Evolutionary conservation across 306 rosid species (phyloP).

Genomic region (Cicer bijugum): DNA sequence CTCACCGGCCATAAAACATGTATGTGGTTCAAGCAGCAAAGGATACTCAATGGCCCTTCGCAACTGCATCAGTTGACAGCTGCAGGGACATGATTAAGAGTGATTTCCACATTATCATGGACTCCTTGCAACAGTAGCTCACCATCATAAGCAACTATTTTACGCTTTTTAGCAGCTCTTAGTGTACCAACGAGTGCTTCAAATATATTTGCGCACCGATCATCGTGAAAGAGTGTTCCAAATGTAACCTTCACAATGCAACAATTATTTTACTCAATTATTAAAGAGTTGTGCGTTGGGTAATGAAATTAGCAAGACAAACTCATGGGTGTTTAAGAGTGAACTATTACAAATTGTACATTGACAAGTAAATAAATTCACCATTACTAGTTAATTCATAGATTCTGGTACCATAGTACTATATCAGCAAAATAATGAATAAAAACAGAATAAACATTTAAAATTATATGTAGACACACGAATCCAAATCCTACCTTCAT

Average conservation of each 20-base stretch:
- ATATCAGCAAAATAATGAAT: constrained; percentile 7
- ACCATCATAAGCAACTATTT: constrained; percentile 71
- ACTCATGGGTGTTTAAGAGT: constrained; percentile 1
- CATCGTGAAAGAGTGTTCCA: constrained; percentile 82
- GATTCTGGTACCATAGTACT: constrained; percentile 5
- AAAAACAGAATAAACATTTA: neutral
- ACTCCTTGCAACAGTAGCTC: constrained; percentile 95
- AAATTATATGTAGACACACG: too few species aligned
- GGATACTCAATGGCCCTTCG: neutral
- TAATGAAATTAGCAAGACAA: constrained; percentile 8
- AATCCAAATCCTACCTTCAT: too few species aligned
- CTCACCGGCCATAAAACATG: constrained; percentile 20
- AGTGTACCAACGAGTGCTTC: constrained; percentile 95
- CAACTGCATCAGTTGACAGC: constrained; percentile 36
- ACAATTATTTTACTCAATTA: constrained; percentile 12
- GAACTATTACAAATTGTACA: neutral
- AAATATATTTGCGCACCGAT: constrained; percentile 84
- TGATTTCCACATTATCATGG: constrained; percentile 88
- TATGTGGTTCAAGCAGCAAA: constrained; percentile 12
- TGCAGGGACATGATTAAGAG: constrained; percentile 62
- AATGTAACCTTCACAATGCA: constrained; percentile 72
- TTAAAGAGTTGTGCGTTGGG: constrained; percentile 13
- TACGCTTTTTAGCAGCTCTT: constrained; percentile 85
- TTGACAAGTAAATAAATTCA: neutral
- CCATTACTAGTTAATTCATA: neutral